Evolutionary conservation across 257 asterid genomes (phyloP).

Genomic region (Scutellaria minor): DNA sequence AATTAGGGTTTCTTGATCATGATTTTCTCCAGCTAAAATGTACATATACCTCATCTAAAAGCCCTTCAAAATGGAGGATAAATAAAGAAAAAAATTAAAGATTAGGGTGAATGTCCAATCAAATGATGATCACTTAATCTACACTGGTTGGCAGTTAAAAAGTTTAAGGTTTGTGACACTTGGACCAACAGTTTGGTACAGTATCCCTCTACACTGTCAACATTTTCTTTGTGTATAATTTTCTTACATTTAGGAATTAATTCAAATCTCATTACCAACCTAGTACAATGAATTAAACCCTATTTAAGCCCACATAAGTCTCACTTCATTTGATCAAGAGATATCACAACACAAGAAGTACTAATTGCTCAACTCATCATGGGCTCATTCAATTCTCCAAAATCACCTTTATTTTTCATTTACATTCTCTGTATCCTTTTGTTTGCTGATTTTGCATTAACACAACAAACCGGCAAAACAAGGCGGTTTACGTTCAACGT

Average conservation of each 20-base stretch:
- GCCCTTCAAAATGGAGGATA: background rate
- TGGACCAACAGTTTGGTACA: slow-evolving; percentile 36
- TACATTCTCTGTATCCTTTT: background rate
- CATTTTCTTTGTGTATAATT: slow-evolving; percentile 36
- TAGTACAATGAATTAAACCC: background rate
- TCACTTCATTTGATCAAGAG: slow-evolving; percentile 21
- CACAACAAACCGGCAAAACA: slow-evolving; percentile 35
- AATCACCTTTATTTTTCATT: background rate
- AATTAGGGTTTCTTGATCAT: slow-evolving; percentile 4
- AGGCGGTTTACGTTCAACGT: slow-evolving; percentile 54
- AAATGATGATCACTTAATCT: slow-evolving; percentile 32
- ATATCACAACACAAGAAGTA: background rate
- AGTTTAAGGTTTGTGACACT: slow-evolving; percentile 7
- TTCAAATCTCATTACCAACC: background rate
- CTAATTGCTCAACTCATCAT: background rate
- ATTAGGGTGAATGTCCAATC: slow-evolving; percentile 37
- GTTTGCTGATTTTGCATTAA: background rate
- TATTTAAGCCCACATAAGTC: background rate
- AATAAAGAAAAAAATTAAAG: background rate
- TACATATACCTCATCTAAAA: background rate
- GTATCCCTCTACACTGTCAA: slow-evolving; percentile 25
- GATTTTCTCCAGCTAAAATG: slow-evolving; percentile 10
- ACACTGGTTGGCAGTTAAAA: slow-evolving; percentile 23
- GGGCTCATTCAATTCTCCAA: slow-evolving; percentile 13
- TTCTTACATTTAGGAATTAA: slow-evolving; percentile 6